Evolutionary conservation across 2,329 filamentous ascomycete species (phyloP), one percentile per base, ranked within the genome.

Genomic region (Epichloe hybrida): DNA sequence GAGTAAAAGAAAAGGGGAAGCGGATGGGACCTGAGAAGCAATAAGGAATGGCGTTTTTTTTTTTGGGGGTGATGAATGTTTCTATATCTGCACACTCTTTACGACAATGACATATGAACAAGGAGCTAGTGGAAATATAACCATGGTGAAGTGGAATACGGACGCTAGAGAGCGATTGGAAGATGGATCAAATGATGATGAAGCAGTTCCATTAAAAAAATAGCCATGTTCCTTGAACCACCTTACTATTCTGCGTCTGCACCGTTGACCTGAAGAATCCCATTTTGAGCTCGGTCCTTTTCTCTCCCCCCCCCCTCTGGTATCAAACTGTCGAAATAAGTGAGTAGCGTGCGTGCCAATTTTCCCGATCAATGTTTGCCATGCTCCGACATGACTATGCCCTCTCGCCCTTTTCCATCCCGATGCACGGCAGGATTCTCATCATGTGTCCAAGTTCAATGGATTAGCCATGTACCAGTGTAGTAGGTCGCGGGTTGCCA

Each of bases 401-500:
- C 17, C 17, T 6, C 17, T 11, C 7, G 7, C 11, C 17, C 7
- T 1, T 27, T 11, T n/a, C 12, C 3, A 46, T 11, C 31, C 17
- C 13, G 5, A 3, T 1, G 7, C 4, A 12, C 38, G 21, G 15
- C 17, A 12, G 7, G n/a, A 27, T n/a, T 4, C 20, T 37, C 27
- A 43, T 39, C 41, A 31, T n/a, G 15, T 9, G 12, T 12, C 7
- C 9, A 13, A 23, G 7, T 49, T 7, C 5, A 50, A 31, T 17
- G 43, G 46, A 12, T 50, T 52, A 35, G 42, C 40, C 38, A 67
- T 54, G 48, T 67, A 64, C 67, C 69, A 72, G 44, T 67, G 58
- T 4, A 67, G 58, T 37, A 74, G 51, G 52, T 73, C 70, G 12
- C 72, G 59, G 4, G 66, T 63, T 0, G 70, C 71, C 45, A 71